Evolutionary conservation across 352 stramenopile genomes (phyloP).

Genomic region (Pythium biforme): DNA sequence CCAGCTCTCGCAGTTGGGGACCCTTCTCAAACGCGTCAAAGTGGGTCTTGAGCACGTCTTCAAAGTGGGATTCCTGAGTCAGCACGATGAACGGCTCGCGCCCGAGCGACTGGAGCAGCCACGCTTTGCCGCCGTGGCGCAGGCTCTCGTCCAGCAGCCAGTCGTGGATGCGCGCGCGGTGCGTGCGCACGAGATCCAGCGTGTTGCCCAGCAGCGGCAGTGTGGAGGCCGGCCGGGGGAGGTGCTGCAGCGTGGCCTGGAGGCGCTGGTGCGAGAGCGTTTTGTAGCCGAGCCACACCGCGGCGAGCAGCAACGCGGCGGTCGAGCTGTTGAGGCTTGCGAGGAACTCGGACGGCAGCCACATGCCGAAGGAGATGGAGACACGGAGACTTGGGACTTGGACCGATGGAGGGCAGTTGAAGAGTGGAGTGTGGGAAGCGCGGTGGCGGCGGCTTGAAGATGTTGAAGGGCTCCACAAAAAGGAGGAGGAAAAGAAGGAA

Average conservation of each 20-base stretch:
- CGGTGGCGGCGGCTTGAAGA: too few relatives aligned
- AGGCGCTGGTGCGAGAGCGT: background rate
- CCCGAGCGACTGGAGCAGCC: conserved; percentile 39
- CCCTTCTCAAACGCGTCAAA: conserved; percentile 84
- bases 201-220: conserved; percentile 58
- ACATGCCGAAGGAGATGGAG: conserved; percentile 7
- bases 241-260: conserved; percentile 5
- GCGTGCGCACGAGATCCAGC: conserved; percentile 41
- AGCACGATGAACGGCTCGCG: conserved; percentile 41
- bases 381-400: background rate
- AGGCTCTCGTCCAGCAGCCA: conserved; percentile 58
- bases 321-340: background rate
- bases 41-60: conserved; percentile 61
- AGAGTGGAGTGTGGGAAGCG: background rate
- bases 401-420: background rate
- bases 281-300: conserved; percentile 15
- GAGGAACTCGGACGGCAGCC: conserved; percentile 5
- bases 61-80: conserved; percentile 40
- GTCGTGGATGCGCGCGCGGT: conserved; percentile 54
- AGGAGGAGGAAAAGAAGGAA: background rate
- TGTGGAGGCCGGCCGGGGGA: conserved; percentile 39
- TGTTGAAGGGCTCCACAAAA: background rate
- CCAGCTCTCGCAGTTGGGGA: conserved; percentile 29
- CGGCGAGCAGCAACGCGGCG: conserved; percentile 1
- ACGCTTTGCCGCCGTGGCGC: conserved; percentile 40